phyloP scores from a whole-genome alignment of 768 basidiomycete species.

The Pleurotus cornucopiae region DNA sequence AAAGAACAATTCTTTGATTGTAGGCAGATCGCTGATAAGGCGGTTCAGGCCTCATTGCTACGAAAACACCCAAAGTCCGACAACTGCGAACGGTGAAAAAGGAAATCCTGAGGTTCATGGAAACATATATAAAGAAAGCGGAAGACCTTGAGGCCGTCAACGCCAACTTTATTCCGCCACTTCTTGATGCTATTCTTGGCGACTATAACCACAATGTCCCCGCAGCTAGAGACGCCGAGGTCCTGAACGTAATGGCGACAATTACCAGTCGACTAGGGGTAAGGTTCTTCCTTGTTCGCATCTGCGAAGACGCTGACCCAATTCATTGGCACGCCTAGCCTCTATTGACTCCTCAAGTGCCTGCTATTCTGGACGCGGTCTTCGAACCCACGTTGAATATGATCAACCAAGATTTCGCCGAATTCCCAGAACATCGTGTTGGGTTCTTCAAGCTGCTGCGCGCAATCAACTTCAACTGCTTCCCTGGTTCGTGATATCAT shows the following conservation, averaged over 20 bases:
- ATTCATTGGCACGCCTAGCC: constrained; percentile 36
- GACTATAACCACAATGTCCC: constrained; percentile 96
- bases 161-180: constrained; percentile 85
- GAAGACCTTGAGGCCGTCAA: constrained; percentile 96
- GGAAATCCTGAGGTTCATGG: constrained; percentile 95
- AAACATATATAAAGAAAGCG: constrained; percentile 95
- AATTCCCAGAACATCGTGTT: constrained; percentile 95
- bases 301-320: neutral
- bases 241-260: constrained; percentile 94
- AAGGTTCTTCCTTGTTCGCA: constrained; percentile 27
- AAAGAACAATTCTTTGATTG: constrained; percentile 11
- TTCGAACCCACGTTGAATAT: constrained; percentile 96
- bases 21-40: neutral
- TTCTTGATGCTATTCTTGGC: constrained; percentile 95
- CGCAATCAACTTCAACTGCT: constrained; percentile 89
- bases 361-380: constrained; percentile 92
- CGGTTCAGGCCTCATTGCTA: constrained; percentile 74
- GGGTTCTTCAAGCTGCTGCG: constrained; percentile 96
- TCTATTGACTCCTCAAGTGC: constrained; percentile 88
- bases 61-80: constrained; percentile 95
- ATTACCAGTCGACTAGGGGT: constrained; percentile 88
- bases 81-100: constrained; percentile 96
- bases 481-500: constrained; percentile 65
- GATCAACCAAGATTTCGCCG: constrained; percentile 99
- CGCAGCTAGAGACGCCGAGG: constrained; percentile 91